These are phyloP conservation scores for Monosporascus ibericus DNA, from an alignment of 2,329 filamentous ascomycete genomes.

Conservation along the genomic window DNA sequence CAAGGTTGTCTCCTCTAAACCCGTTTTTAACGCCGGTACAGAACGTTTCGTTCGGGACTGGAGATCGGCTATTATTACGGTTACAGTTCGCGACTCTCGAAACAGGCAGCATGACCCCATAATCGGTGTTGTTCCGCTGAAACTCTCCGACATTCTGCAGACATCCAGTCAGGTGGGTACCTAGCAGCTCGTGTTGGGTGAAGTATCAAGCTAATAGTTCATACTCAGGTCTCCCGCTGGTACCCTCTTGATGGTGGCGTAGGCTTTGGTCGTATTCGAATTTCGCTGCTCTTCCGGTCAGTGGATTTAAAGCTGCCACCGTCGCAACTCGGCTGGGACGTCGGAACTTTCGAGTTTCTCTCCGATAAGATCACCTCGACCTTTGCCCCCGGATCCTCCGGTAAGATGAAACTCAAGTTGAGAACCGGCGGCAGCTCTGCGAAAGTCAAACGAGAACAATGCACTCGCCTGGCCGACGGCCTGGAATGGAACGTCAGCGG, in stretches of 20 bases:
- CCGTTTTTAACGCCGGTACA: slow-evolving; percentile 95
- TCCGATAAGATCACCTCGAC: slow-evolving; percentile 63
- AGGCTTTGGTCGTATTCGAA: slow-evolving; percentile 81
- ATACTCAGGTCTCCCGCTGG: slow-evolving; percentile 59
- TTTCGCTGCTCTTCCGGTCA: slow-evolving; percentile 85
- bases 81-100: slow-evolving; percentile 82
- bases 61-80: slow-evolving; percentile 78
- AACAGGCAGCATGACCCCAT: slow-evolving; percentile 93
- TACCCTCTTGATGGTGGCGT: slow-evolving; percentile 95
- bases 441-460: slow-evolving; percentile 58
- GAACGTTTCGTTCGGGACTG: slow-evolving; percentile 92
- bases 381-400: slow-evolving; percentile 42
- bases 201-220: slow-evolving; percentile 17
- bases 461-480: slow-evolving; percentile 51
- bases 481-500: slow-evolving; percentile 45
- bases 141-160: slow-evolving; percentile 80
- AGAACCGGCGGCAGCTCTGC: slow-evolving; percentile 81
- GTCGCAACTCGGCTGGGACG: slow-evolving; percentile 83
- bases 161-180: slow-evolving; percentile 64
- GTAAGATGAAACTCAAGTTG: slow-evolving; percentile 69
- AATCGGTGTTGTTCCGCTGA: slow-evolving; percentile 83
- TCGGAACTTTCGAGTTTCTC: slow-evolving; percentile 86
- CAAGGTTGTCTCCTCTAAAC: slow-evolving; percentile 89
- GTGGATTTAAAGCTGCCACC: slow-evolving; percentile 83
- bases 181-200: neutral